Percentiles rank a stretch among this genome's conserved stretches.
Evolutionary conservation across 495 filamentous ascomycete species (phyloP).

Genomic region (Penicillium goetzii): DNA sequence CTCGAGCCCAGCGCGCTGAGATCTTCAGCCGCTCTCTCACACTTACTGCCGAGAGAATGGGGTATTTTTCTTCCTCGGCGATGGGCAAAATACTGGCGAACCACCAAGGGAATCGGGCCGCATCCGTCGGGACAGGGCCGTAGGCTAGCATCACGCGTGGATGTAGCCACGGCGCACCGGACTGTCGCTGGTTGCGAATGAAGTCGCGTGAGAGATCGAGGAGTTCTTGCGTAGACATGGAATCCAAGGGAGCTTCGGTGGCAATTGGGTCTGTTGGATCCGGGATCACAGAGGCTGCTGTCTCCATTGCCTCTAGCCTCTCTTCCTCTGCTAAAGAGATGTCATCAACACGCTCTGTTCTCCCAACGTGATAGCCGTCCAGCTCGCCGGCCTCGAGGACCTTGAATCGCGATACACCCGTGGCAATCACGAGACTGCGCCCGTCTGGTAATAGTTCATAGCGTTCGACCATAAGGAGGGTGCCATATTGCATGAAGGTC

Average conservation of each 20-base stretch:
- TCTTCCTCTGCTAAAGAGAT: slow-evolving; percentile 82
- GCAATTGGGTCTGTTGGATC: slow-evolving; percentile 21
- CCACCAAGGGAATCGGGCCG: slow-evolving; percentile 85
- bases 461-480: slow-evolving; percentile 72
- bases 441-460: slow-evolving; percentile 77
- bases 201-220: slow-evolving; percentile 67
- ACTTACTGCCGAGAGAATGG: slow-evolving; percentile 67
- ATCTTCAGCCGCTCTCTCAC: slow-evolving; percentile 83
- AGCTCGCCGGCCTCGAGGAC: slow-evolving; percentile 62
- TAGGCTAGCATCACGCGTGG: slow-evolving; percentile 71
- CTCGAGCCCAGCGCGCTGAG: slow-evolving; percentile 72
- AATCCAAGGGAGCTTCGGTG: slow-evolving; percentile 50
- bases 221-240: slow-evolving; percentile 70
- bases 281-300: slow-evolving; percentile 28
- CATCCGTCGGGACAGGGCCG: slow-evolving; percentile 74
- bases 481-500: slow-evolving; percentile 75
- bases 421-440: slow-evolving; percentile 75
- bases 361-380: slow-evolving; percentile 79
- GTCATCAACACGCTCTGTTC: slow-evolving; percentile 75
- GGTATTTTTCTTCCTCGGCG: slow-evolving; percentile 77
- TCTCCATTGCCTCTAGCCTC: slow-evolving; percentile 67
- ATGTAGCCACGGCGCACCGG: slow-evolving; percentile 74
- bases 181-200: slow-evolving; percentile 63
- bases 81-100: slow-evolving; percentile 82
- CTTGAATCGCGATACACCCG: slow-evolving; percentile 74